phyloP scores from a whole-genome alignment of 75 land plant species.

The Pinus tabuliformis region DNA sequence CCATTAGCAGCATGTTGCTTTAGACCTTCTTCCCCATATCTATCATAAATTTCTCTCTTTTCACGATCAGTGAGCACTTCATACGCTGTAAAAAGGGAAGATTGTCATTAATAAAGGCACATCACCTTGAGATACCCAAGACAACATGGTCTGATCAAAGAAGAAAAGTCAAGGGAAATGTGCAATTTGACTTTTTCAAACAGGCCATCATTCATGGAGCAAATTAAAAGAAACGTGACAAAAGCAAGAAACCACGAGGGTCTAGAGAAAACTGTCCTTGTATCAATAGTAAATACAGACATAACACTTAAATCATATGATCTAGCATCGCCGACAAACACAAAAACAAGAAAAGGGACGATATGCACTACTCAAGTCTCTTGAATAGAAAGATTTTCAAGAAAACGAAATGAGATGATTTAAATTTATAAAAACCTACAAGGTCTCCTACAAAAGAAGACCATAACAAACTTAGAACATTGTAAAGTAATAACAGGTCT shows the following conservation, averaged over 20 bases:
- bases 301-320: not conserved
- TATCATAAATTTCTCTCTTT: conserved; percentile 81
- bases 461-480: not conserved
- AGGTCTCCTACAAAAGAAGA: conserved; percentile 4
- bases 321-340: not conserved
- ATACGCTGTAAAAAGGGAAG: conserved; percentile 51
- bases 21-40: conserved; percentile 88
- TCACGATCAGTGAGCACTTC: conserved; percentile 81
- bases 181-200: not conserved
- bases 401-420: not conserved
- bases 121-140: not conserved
- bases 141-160: not conserved
- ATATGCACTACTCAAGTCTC: not conserved
- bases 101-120: no score
- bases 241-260: conserved; percentile 2
- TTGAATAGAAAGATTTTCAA: not conserved
- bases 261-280: not conserved
- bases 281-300: not conserved
- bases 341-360: not conserved
- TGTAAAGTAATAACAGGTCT: not conserved
- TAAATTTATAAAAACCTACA: not conserved
- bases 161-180: not conserved
- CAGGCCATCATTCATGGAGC: not conserved
- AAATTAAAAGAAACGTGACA: not conserved
- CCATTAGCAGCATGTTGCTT: conserved; percentile 72